A percentile compares a stretch with the other conserved stretches of the same genome.
These are phyloP conservation scores for Cystoderma amianthinum DNA, from an alignment of 768 basidiomycete species.

Conservation along the genomic window DNA sequence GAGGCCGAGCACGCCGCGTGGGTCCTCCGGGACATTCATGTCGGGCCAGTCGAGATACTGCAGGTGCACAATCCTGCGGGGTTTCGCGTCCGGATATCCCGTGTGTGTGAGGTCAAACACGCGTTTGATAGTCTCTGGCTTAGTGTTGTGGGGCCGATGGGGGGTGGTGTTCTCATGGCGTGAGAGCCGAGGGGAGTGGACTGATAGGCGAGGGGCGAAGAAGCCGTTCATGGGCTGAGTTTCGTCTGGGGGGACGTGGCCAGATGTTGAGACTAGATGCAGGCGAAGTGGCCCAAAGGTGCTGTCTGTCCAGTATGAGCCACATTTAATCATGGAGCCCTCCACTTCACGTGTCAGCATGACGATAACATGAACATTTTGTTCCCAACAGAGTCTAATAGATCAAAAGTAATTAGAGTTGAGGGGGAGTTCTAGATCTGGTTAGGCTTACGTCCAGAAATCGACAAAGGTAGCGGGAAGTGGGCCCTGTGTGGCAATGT, in stretches of 20 bases:
- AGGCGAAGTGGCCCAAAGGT: slow-evolving; percentile 69
- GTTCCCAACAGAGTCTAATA: slow-evolving; percentile 81
- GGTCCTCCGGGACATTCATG: slow-evolving; percentile 88
- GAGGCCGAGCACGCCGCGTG: slow-evolving; percentile 66
- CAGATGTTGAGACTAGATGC: slow-evolving; percentile 30
- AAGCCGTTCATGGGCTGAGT: slow-evolving; percentile 21
- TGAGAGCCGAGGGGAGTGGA: slow-evolving; percentile 4
- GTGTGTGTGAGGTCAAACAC: slow-evolving; percentile 64
- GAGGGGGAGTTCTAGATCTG: neutral
- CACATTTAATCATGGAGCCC: slow-evolving; percentile 84
- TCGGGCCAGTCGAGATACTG: slow-evolving; percentile 97
- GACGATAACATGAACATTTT: slow-evolving; percentile 90
- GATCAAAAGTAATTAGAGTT: neutral
- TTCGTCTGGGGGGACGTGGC: slow-evolving; percentile 17
- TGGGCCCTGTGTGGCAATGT: slow-evolving; percentile 96
- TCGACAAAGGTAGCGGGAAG: slow-evolving; percentile 83
- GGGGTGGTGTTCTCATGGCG: neutral
- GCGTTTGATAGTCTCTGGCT: slow-evolving; percentile 39
- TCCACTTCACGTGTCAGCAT: slow-evolving; percentile 95
- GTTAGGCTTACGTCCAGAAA: slow-evolving; percentile 80
- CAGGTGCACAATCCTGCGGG: slow-evolving; percentile 74
- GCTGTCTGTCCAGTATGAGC: slow-evolving; percentile 76
- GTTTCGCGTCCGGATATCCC: slow-evolving; percentile 48
- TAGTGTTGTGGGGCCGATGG: slow-evolving; percentile 4
- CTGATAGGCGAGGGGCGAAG: slow-evolving; percentile 18